Evolutionary conservation across 805 yeast genomes (phyloP), one percentile per base, ranked within the genome.

Genomic region (Yarrowia sp.): DNA sequence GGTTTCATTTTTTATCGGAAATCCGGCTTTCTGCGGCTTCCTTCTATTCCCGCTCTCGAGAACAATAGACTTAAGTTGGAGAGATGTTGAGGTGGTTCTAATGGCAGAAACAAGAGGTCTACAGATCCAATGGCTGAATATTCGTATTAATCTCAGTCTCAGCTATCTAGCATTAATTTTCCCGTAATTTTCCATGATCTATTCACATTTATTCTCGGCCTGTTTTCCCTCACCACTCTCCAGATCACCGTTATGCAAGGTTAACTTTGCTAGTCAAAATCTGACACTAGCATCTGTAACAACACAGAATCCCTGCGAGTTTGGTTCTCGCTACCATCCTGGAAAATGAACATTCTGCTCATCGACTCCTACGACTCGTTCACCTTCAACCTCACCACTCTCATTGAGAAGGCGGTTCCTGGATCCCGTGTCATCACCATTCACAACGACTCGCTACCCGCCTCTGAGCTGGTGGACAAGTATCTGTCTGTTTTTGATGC

Each of bases 321-420:
- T 15, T n/a, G 20, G 39, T n/a, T 46, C 30, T 24, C 30, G 30
- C 30, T 24, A 8, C 5, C 19, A 12, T 3, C 55, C 39, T 12
- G 24, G 53, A 46, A 44, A 52, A 58, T 58, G 64, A 24, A 46
- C 17, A 70, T 91, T 66, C 84, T 92, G 12, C 83, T 92, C 55
- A 85, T 95, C 14, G 99, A 95, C 77, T 93, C 98, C 2, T 93
- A 95, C 76, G 99, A 95, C 77, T 94, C 98, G 2, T 95, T 94
- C 81, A 90, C 97, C 5, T 90, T 85, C 78, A 95, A 95, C 75
- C 83, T 95, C 61, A 84, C 85, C 44, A 82, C 84, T 60, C 82
- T 94, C 20, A 77, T 93, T 30, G 84, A 83, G 70, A 49, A 40
- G 60, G 76, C 77, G 17, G 83, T 88, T 14, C 82, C 89, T 0